Percentiles rank a stretch among this genome's conserved stretches.
These are phyloP conservation scores for Wickerhamiella sergipiensis DNA, from an alignment of 805 yeast species.

Conservation along the genomic window DNA sequence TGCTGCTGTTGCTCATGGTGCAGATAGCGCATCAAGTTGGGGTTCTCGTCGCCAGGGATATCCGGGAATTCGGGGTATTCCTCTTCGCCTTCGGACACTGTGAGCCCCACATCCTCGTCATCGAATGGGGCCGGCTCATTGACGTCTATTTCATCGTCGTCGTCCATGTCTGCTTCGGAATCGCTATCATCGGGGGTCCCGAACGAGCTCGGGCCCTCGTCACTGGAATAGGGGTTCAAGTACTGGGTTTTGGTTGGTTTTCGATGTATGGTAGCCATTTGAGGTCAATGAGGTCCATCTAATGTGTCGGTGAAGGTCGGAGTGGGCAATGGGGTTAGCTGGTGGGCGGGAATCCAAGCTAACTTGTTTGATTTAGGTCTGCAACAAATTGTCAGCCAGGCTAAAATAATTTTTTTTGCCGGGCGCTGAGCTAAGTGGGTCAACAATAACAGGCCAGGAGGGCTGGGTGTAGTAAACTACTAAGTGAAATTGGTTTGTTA, in stretches of 20 bases:
- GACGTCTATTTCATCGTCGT: slow-evolving; percentile 29
- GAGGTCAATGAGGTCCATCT: background rate
- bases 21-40: slow-evolving; percentile 2
- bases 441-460: background rate
- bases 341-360: background rate
- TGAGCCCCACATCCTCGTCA: slow-evolving; percentile 25
- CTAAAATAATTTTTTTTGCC: slow-evolving; percentile 1
- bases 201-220: background rate
- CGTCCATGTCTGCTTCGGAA: slow-evolving; percentile 14
- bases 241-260: background rate
- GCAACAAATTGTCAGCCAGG: background rate
- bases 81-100: slow-evolving; percentile 46
- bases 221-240: background rate
- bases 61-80: slow-evolving; percentile 23
- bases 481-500: too few species aligned
- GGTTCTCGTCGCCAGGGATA: slow-evolving; percentile 1
- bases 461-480: too few species aligned
- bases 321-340: background rate
- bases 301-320: background rate
- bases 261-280: background rate
- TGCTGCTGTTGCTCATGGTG: background rate
- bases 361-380: background rate
- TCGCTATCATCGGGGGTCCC: background rate
- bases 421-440: background rate
- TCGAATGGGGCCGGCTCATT: slow-evolving; percentile 32